Evolutionary conservation across 805 yeast species (phyloP), one percentile per base, ranked within the genome.

Genomic region (Lachancea quebecensis): DNA sequence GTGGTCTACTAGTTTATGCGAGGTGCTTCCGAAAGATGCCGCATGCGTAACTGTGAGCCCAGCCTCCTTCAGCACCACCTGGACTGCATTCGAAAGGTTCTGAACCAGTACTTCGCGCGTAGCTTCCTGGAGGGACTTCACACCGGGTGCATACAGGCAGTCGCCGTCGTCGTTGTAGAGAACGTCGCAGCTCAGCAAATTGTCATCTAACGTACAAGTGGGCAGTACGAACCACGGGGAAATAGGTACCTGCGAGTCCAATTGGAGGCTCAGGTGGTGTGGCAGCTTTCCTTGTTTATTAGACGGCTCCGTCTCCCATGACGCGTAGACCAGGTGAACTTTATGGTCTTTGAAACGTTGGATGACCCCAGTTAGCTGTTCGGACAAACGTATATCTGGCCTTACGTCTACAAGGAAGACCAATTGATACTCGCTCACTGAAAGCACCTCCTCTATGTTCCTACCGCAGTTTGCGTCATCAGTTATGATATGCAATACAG

Each of bases 361-460:
- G 29, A 46, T 44, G 3, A 48, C 31, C 16, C 41, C 35, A 9
- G 36, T 21, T 11, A 60, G 18, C 8, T 35, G 38, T 10, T 42
- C 11, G 2, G 59, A 56, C 10, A 60, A 12, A 2, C 32, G 46
- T 8, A 61, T 32, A 27, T 58, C 61, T n/a, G 51, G 33, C 44
- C 62, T 47, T 9, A 54, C 52, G 48, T 62, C 65, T 3, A 60
- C 50, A 8, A 61, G 41, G 39, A 60, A 60, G 2, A 62, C 54
- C 10, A 57, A 17, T 11, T 50, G 50, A 44, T 51, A 45, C 12
- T 44, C 39, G 2, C 41, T 31, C 17, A 33, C 38, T 16, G 27
- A 38, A 14, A 47, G 9, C 5, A 60, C 41, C 25, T 50, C 49
- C 2, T 45, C 21, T 2, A 61, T 30, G 25, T 53, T 58, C n/a